Evolutionary conservation across 305 asterid species (phyloP).

Genomic region (Fraxinus latifolia): DNA sequence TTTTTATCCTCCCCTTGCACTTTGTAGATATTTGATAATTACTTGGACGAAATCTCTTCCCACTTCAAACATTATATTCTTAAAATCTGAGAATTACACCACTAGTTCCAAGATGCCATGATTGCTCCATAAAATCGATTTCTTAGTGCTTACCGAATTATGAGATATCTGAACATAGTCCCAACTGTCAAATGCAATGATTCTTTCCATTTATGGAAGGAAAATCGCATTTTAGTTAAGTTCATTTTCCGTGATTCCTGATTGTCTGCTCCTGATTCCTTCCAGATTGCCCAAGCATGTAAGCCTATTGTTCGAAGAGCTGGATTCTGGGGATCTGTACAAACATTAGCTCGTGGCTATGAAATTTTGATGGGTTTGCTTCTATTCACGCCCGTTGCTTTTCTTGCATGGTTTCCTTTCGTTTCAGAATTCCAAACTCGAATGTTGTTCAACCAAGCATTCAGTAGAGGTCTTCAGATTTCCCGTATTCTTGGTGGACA

Average conservation of each 20-base stretch:
- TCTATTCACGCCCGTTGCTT: constrained; percentile 81
- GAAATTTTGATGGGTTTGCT: constrained; percentile 82
- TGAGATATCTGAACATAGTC: not conserved
- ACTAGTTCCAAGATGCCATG: not conserved
- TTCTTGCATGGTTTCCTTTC: constrained; percentile 89
- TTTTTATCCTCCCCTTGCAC: not conserved
- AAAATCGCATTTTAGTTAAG: not conserved
- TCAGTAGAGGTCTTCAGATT: constrained; percentile 92
- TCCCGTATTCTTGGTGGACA: constrained; percentile 95
- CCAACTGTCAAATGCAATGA: not conserved
- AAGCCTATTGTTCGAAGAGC: constrained; percentile 58
- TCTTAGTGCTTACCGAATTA: not conserved
- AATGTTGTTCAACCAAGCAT: constrained; percentile 93
- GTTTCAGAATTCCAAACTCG: constrained; percentile 89
- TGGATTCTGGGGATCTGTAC: constrained; percentile 84
- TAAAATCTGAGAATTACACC: not conserved
- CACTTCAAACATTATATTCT: not conserved
- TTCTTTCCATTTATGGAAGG: not conserved
- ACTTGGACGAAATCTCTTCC: not conserved
- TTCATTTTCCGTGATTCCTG: not conserved
- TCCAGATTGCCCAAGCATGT: constrained; percentile 88
- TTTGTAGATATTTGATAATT: not conserved
- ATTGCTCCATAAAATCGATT: not conserved
- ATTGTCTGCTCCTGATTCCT: not conserved
- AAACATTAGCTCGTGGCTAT: constrained; percentile 79